phyloP scores from a whole-genome alignment of 2,329 filamentous ascomycete species.

The Claviceps sorghi region DNA sequence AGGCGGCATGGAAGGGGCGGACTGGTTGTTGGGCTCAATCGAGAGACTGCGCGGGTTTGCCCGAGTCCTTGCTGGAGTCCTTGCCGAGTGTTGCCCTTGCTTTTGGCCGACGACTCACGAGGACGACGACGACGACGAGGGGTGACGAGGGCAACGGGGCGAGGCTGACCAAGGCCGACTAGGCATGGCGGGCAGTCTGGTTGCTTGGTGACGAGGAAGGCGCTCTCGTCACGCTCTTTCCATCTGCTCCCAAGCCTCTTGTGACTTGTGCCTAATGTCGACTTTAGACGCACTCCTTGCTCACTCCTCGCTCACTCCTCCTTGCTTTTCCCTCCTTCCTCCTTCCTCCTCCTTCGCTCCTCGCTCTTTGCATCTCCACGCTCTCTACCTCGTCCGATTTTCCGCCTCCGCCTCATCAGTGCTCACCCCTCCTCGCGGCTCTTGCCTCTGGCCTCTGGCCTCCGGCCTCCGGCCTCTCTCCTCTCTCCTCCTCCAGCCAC shows the following conservation, averaged over 20 bases:
- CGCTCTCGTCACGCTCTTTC: conserved; percentile 1
- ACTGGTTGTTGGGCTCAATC: background rate
- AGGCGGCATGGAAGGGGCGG: background rate
- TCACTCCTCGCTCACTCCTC: background rate
- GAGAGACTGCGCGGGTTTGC: background rate
- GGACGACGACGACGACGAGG: too few relatives aligned
- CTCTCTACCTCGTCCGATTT: background rate
- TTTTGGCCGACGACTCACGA: background rate
- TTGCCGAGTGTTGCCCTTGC: background rate
- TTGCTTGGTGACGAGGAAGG: background rate
- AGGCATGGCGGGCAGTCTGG: background rate
- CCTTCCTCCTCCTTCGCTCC: background rate
- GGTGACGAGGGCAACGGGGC: background rate
- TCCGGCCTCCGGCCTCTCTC: background rate
- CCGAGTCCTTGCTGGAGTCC: background rate
- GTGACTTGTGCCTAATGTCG: background rate
- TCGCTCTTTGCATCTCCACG: background rate
- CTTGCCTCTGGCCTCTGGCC: background rate
- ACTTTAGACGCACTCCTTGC: background rate
- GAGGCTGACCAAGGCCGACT: background rate
- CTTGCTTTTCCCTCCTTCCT: background rate
- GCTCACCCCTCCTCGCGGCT: background rate
- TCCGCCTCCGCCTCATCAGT: background rate
- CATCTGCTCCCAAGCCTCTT: background rate
- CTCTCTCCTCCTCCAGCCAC: background rate